Base-by-base conservation (phyloP, 2,329 filamentous ascomycete genomes). In the Fusarium miscanthi region DNA sequence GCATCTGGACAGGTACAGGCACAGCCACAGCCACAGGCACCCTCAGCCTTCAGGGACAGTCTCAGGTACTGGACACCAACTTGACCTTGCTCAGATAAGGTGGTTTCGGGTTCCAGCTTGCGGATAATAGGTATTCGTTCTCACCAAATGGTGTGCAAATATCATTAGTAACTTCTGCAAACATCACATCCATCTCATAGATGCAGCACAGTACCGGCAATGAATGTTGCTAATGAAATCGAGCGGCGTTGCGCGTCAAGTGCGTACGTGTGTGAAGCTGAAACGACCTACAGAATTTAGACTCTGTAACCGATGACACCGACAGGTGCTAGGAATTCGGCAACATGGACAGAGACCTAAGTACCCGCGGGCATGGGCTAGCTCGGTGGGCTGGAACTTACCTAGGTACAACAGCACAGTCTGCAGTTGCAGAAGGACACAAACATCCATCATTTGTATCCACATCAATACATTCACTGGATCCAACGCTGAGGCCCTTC, bases 231-330 rank as follows among this genome's bases (percentile, higher is more conserved):
- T 63, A 30, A 19, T 23, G 21, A 30, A 21, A 43, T 45, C 46
- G 30, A 60, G 58, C 51, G 23, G 58, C 27, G 8, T 30, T 30
- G 27, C 27, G 6, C 27, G 27, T 30, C 27, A 30, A 30, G 27
- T 30, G 27, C 9, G 27, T 30, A 30, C 8, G 27, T 30, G 27
- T 30, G 27, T 30, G 27, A 57, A 58, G 66, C 59, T 74, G 73
- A 74, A 74, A 74, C 73, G 49, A 59, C 38, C 38, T 61, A 40
- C 17, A 49, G 53, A 54, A 33, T 66, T 40, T 49, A 57, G 64
- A 65, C 65, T 68, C 35, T 38, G 59, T 64, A 49, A 60, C 30
- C 35, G 51, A 65, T 46, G 60, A 40, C 38, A 42, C 37, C 46
- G 30, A 46, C 23, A 16, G 37, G 19, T 30, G 17, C 35, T 60